A percentile compares a stretch with the other conserved stretches of the same genome.
Conservation (phyloP, 768 basidiomycete species). For the Suillus subaureus region DNA sequence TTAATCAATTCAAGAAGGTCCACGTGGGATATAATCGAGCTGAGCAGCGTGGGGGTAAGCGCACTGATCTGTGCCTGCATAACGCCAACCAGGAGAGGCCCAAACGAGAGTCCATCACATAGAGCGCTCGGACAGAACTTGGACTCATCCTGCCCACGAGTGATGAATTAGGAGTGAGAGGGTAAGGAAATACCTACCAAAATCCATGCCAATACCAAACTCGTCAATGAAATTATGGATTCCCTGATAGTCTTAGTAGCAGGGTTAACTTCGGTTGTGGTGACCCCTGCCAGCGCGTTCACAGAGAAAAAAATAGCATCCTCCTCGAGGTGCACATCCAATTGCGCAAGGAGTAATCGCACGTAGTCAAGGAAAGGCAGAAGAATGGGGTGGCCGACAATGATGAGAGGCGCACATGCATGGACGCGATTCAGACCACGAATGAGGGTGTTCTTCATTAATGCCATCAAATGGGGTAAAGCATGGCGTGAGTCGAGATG, state of each 20-base stretch:
- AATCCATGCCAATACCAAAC: conserved; percentile 3
- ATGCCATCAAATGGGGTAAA: conserved; percentile 11
- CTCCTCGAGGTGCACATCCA: conserved; percentile 9
- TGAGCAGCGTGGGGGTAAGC: conserved; percentile 1
- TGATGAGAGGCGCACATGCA: conserved; percentile 8
- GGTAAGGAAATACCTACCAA: conserved; percentile 1
- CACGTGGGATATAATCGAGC: conserved; percentile 4
- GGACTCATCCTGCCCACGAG: conserved; percentile 1
- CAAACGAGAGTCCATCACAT: conserved; percentile 4
- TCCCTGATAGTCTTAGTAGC: conserved; percentile 1
- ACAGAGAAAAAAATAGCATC: conserved; percentile 6
- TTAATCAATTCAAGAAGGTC: conserved; percentile 12
- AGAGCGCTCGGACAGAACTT: conserved; percentile 1
- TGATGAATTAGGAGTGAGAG: neutral
- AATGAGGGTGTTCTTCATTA: conserved; percentile 15
- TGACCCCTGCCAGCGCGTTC: neutral
- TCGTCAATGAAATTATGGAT: neutral
- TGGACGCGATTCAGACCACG: conserved; percentile 11
- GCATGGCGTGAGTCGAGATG: conserved; percentile 5
- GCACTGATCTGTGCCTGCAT: conserved; percentile 9
- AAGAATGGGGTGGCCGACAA: neutral
- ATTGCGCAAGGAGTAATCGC: neutral
- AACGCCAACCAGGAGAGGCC: neutral
- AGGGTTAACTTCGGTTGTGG: neutral
- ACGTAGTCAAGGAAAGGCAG: conserved; percentile 10